Evolutionary conservation across 345 rosid species (phyloP), one percentile per base, ranked within the genome.

Genomic region (Brassica rapa): DNA sequence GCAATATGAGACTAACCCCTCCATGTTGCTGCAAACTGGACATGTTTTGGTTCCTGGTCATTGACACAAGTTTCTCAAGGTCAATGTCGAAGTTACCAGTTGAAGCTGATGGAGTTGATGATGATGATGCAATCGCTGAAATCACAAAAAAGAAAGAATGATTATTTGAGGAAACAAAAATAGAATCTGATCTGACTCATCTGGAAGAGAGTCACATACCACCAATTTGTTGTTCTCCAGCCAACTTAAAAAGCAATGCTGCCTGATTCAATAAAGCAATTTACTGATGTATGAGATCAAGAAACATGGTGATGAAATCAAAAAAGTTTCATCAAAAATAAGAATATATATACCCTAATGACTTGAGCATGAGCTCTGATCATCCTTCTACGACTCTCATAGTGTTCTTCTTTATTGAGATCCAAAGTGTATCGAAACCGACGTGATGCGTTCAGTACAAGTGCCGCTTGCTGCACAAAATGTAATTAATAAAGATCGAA

Each of bases 311-410:
- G 59, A 53, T 5, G 16, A 4, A 46, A 12, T 46, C 15, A 46
- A 14, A 46, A 14, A 46, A 46, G 53, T 16, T 46, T 46, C 53
- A 46, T 39, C 46, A 39, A 19, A 19, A 19, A 19, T 19, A 19
- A 19, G 21, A 0, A 19, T 19, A 19, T 19, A 1, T 19, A 19
- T 88, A 95, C 98, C 86, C 97, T 85, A 67, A 93, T 84, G 80
- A 91, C 98, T 90, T 96, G 98, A 0, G 98, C 97, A 84, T 93
- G 98, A 67, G 99, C 86, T 83, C 97, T 86, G 78, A 96, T 91
- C 96, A 86, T 91, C 82, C 93, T 68, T 71, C 87, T 86, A 24
- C 88, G 87, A 49, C 86, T 82, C 68, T 90, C 93, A 77, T 81
- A 87, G 78, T 93, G 90, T 70, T 87, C 97, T 79, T 89, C 95